Percentiles rank a stretch among this genome's conserved stretches.
Conservation (phyloP, 441 rosid species). For the Croton setiger region DNA sequence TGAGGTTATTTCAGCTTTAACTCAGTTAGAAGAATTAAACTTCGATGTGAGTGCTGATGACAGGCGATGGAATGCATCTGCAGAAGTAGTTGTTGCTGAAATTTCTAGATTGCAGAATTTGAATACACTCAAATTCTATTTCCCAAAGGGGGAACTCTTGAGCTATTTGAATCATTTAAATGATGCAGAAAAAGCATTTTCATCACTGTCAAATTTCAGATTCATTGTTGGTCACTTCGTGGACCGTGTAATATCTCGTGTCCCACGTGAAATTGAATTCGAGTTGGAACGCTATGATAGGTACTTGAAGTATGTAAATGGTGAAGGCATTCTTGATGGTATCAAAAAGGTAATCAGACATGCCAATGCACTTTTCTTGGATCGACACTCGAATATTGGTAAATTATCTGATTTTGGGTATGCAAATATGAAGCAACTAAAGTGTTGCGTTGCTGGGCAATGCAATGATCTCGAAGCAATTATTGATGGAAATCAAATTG, state of each 20-base stretch:
- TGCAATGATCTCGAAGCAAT: constrained; percentile 14
- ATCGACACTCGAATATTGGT: background rate
- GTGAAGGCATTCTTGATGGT: constrained; percentile 8
- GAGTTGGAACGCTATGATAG: constrained; percentile 13
- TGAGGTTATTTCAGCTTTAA: background rate
- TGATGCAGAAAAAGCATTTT: background rate
- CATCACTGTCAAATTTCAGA: constrained; percentile 7
- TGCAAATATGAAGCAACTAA: background rate
- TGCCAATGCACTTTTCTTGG: constrained; percentile 15
- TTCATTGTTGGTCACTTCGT: constrained; percentile 16
- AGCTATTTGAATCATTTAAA: background rate
- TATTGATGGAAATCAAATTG: constrained; percentile 9
- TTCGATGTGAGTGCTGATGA: constrained; percentile 14
- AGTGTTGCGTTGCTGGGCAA: constrained; percentile 18
- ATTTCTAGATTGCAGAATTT: constrained; percentile 1
- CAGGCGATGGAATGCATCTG: constrained; percentile 15
- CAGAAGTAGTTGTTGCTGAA: constrained; percentile 14
- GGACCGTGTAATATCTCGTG: constrained; percentile 17
- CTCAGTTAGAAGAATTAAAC: constrained; percentile 9
- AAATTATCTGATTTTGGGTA: constrained; percentile 17
- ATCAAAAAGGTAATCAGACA: background rate
- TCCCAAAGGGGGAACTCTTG: background rate
- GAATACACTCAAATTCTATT: constrained; percentile 12
- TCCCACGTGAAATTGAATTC: constrained; percentile 14
- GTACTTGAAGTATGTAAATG: constrained; percentile 17